Percentiles rank a stretch among this genome's conserved stretches.
Conservation (phyloP, 2,329 filamentous ascomycete genomes). For the Hypoxylon rubiginosum region DNA sequence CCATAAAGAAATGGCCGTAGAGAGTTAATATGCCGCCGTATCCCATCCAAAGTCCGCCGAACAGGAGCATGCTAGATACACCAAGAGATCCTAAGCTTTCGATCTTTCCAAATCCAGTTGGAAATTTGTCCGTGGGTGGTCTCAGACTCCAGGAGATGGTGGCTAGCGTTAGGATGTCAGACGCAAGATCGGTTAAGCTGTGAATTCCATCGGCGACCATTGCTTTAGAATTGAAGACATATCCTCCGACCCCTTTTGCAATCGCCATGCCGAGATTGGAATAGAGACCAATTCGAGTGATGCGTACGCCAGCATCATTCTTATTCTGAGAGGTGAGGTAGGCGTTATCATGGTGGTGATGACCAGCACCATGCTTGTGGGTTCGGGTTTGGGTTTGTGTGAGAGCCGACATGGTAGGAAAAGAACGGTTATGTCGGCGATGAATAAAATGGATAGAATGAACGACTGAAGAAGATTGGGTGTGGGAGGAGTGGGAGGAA, state of each 20-base stretch:
- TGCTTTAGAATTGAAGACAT: conserved; percentile 93
- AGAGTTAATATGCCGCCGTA: conserved; percentile 79
- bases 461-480: conserved; percentile 31
- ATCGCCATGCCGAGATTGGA: conserved; percentile 96
- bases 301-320: conserved; percentile 92
- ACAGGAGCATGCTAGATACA: conserved; percentile 90
- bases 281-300: conserved; percentile 88
- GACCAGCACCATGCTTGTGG: conserved; percentile 68
- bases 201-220: conserved; percentile 96
- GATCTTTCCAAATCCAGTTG: conserved; percentile 95
- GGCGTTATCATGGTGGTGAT: conserved; percentile 86
- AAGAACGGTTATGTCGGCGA: conserved; percentile 29
- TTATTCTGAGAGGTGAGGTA: conserved; percentile 87
- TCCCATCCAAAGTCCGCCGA: conserved; percentile 93
- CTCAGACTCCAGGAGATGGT: conserved; percentile 95
- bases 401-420: conserved; percentile 53
- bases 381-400: conserved; percentile 65
- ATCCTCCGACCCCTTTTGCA: conserved; percentile 91
- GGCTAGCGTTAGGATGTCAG: conserved; percentile 91
- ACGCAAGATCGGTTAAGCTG: conserved; percentile 93
- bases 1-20: conserved; percentile 79
- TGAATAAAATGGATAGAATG: conserved; percentile 32
- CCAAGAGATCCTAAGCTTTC: conserved; percentile 94
- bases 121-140: conserved; percentile 85
- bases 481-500: conserved; percentile 25